A percentile compares a stretch with the other conserved stretches of the same genome.
phyloP scores from a whole-genome alignment of 1,139 yeast species.

The Lodderomyces pseudojiufengensis region DNA sequence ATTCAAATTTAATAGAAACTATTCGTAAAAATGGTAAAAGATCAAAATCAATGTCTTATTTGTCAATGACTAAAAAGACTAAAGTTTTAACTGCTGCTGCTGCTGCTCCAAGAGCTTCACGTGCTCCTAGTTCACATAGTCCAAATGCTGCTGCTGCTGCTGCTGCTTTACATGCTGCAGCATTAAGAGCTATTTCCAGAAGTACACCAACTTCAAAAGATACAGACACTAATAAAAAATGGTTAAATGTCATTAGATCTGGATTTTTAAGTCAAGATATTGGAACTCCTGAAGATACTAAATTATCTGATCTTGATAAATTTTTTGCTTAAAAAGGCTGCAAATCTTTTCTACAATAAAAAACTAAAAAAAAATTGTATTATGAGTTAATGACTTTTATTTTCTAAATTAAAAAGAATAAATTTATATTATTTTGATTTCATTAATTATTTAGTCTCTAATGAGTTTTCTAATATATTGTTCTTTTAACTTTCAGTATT shows the following conservation, averaged over 20 bases:
- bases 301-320: conserved; percentile 69
- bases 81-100: conserved; percentile 72
- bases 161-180: conserved; percentile 72
- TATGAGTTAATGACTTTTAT: not conserved
- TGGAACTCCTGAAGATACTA: conserved; percentile 71
- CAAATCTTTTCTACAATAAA: no score
- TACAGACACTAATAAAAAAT: conserved; percentile 40
- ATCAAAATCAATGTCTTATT: conserved; percentile 61
- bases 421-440: no score
- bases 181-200: conserved; percentile 48
- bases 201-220: conserved; percentile 6
- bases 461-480: no score
- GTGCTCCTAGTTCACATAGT: conserved; percentile 51
- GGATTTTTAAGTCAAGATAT: conserved; percentile 75
- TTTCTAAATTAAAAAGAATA: not conserved
- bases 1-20: conserved; percentile 24
- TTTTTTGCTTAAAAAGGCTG: conserved; percentile 49
- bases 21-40: conserved; percentile 48
- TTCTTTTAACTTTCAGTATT: no score
- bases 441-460: no score
- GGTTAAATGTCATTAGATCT: conserved; percentile 68
- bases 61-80: conserved; percentile 46
- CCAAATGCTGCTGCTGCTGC: conserved; percentile 70
- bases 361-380: no score
- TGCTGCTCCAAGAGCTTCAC: conserved; percentile 76